These are phyloP conservation scores for Aspergillus ustus DNA, from an alignment of 2,329 filamentous ascomycete genomes.

Conservation along the genomic window DNA sequence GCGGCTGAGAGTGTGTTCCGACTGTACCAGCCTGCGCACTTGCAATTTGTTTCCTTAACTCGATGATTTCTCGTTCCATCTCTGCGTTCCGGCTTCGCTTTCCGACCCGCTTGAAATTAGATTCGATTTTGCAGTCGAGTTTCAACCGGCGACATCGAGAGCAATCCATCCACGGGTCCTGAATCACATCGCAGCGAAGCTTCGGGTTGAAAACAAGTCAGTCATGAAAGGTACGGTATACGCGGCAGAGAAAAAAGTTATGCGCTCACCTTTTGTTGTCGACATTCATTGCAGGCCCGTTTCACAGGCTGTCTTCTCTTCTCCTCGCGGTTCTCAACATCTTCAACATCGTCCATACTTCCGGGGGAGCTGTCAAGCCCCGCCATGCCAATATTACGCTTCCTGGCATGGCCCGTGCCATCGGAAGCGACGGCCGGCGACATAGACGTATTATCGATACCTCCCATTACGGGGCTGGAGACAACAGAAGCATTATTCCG, in stretches of 20 bases:
- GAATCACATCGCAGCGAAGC: slow-evolving; percentile 70
- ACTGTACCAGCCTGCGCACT: slow-evolving; percentile 35
- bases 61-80: slow-evolving; percentile 63
- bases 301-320: slow-evolving; percentile 56
- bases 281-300: slow-evolving; percentile 70
- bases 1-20: slow-evolving; percentile 28
- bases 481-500: slow-evolving; percentile 43
- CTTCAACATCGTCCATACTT: slow-evolving; percentile 52
- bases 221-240: slow-evolving; percentile 1
- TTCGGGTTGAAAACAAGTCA: slow-evolving; percentile 36
- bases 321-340: slow-evolving; percentile 48
- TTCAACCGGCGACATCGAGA: slow-evolving; percentile 66
- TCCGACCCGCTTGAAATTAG: slow-evolving; percentile 70
- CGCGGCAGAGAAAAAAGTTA: neutral
- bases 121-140: slow-evolving; percentile 69
- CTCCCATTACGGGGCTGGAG: slow-evolving; percentile 43
- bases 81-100: slow-evolving; percentile 69
- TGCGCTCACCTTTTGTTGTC: slow-evolving; percentile 67
- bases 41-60: slow-evolving; percentile 54
- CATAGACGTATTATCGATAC: slow-evolving; percentile 36
- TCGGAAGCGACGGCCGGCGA: slow-evolving; percentile 35
- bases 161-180: slow-evolving; percentile 67
- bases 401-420: slow-evolving; percentile 39
- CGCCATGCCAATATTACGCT: slow-evolving; percentile 49
- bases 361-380: slow-evolving; percentile 54